These are phyloP conservation scores for Capsaspora owczarzaki DNA, from an alignment of 78 protist genomes.

Conservation along the genomic window DNA sequence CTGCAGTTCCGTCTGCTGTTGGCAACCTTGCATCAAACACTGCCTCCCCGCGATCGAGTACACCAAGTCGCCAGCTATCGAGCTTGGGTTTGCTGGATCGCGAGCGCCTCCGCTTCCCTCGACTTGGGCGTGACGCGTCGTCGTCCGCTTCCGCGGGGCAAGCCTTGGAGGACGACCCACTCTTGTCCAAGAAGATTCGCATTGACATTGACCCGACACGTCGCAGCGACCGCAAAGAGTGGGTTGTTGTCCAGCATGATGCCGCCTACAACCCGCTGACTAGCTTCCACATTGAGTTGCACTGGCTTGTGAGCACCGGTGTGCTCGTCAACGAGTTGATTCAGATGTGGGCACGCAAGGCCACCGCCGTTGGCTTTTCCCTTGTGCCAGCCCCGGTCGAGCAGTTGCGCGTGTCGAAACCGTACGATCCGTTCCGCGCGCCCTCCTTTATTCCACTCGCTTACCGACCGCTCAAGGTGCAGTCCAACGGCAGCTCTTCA, in stretches of 20 bases:
- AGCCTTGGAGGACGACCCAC: too few relatives aligned
- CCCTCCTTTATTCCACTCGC: constrained; percentile 17
- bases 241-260: constrained; percentile 18
- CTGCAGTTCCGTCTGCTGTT: too few relatives aligned
- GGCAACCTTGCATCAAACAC: too few relatives aligned
- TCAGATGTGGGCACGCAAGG: constrained; percentile 6
- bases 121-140: too few relatives aligned
- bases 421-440: constrained; percentile 14
- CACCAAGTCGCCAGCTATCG: too few relatives aligned
- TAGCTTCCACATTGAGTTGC: constrained; percentile 14
- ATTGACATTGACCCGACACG: background rate
- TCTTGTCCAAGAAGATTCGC: too few relatives aligned
- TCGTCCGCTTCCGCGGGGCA: too few relatives aligned
- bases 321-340: constrained; percentile 11
- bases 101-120: too few relatives aligned
- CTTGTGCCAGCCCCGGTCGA: constrained; percentile 18
- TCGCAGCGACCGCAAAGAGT: background rate
- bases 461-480: background rate
- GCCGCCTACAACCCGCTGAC: background rate
- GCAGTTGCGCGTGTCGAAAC: background rate
- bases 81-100: too few relatives aligned
- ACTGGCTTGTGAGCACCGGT: constrained; percentile 17
- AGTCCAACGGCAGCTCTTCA: background rate
- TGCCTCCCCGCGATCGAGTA: too few relatives aligned
- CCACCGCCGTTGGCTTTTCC: background rate